Evolutionary conservation across 805 yeast genomes (phyloP), one percentile per base, ranked within the genome.

Genomic region (Starmerella apis): DNA sequence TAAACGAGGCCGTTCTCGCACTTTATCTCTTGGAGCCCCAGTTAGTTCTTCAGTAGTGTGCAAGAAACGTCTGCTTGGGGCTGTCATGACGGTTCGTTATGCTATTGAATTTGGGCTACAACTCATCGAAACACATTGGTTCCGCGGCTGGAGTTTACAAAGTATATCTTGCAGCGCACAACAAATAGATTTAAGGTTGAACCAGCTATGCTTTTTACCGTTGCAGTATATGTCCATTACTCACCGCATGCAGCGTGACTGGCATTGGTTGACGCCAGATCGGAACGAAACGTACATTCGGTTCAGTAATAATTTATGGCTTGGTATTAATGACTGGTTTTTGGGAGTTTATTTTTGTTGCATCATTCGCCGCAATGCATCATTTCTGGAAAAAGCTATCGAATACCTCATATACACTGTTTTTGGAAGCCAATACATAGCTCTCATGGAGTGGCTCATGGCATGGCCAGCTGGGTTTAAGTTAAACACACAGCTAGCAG

Each of bases 391-490:
- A 2, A 62, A 57, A 47, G 46, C 73, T 32, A 65, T 48, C 2
- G 23, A 24, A 25, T 13, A 13, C 9, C 30, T 18, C 11, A 78
- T 13, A 67, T 72, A 35, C 23, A 61, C 60, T 22, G 50, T 71
- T 1, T 54, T 81, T 13, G 76, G 76, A 48, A 61, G 68, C 30
- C 70, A 71, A n/a, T 65, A 81, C 38, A 66, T 71, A 18, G 53
- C 61, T 2, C 63, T 80, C 33, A 78, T 88, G 3, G 56, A 69
- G 0, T 83, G 94, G 88, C 71, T 92, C 32, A 86, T 87, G 71
- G 75, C 79, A 53, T 83, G 88, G 60, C 98, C 98, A 0, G 95
- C 90, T 14, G 98, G 98, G 3, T 79, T 92, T 59, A 92, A 92
- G 61, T 74, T 92, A 47, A 92, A 92, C 64, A 81, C 79, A 52